Evolutionary conservation across 225 moss, liverwort and hornwort genomes (phyloP).

Genomic region (Climacium dendroides): DNA sequence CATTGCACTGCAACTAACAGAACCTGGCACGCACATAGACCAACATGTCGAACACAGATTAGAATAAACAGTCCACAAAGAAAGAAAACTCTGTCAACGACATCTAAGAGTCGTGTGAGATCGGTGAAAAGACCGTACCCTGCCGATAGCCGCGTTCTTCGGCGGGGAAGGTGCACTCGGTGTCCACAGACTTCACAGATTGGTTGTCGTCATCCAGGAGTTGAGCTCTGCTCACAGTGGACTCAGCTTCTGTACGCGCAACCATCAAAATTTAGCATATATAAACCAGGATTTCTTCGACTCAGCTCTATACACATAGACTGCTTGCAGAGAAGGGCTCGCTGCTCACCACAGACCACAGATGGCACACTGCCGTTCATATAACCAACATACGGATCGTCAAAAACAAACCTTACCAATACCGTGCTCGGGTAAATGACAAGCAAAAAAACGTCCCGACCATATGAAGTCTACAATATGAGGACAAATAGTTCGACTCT

Average conservation of each 20-base stretch:
- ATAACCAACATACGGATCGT: neutral
- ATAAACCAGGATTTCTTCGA: neutral
- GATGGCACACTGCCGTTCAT: neutral
- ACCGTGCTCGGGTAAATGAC: neutral
- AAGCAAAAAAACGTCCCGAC: neutral
- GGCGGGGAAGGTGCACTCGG: neutral
- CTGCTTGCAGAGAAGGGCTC: neutral
- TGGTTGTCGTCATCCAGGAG: slow-evolving; percentile 30
- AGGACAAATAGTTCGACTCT: no score
- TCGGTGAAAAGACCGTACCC: neutral
- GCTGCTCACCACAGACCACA: neutral
- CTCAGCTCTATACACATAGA: neutral
- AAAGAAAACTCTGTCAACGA: neutral
- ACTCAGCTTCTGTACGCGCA: neutral
- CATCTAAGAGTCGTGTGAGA: neutral
- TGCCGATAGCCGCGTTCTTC: slow-evolving; percentile 19
- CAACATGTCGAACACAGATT: neutral
- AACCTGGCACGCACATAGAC: neutral
- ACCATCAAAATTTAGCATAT: neutral
- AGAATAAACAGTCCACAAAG: neutral
- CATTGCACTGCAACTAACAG: neutral
- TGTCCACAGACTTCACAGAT: slow-evolving; percentile 9
- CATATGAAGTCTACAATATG: neutral
- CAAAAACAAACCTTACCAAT: neutral
- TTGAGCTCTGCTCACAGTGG: slow-evolving; percentile 33